Evolutionary conservation across 192 early-diverging fungal species (phyloP).

Genomic region (Physocladia obscura): DNA sequence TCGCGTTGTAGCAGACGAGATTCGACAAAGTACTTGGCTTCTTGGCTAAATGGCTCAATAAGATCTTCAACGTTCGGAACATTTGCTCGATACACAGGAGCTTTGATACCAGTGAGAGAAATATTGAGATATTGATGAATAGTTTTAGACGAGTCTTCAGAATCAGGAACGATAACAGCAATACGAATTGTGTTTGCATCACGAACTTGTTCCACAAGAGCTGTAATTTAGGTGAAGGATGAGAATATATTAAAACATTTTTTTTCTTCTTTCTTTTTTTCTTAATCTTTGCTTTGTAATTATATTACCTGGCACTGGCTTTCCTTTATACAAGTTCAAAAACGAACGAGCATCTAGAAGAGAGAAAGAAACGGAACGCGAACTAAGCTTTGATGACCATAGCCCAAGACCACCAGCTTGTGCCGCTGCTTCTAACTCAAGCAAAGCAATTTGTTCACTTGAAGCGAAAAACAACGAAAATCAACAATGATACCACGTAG

Average conservation of each 20-base stretch:
- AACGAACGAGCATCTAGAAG: slow-evolving; percentile 65
- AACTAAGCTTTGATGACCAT: slow-evolving; percentile 60
- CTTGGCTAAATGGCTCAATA: slow-evolving; percentile 88
- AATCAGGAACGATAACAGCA: slow-evolving; percentile 59
- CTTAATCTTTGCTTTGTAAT: no score
- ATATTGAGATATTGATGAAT: slow-evolving; percentile 74
- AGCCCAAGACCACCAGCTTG: slow-evolving; percentile 70
- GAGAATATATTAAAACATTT: no score
- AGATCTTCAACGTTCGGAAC: slow-evolving; percentile 68
- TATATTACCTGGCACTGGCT: slow-evolving; percentile 68
- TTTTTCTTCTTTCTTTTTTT: no score
- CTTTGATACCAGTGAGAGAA: slow-evolving; percentile 80
- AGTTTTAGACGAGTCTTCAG: slow-evolving; percentile 10
- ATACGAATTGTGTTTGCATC: slow-evolving; percentile 85
- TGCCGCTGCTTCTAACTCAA: slow-evolving; percentile 72
- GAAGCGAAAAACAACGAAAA: not conserved
- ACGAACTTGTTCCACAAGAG: slow-evolving; percentile 92
- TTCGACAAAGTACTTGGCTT: slow-evolving; percentile 92
- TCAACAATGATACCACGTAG: not conserved
- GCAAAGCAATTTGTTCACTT: slow-evolving; percentile 52
- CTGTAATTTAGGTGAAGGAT: no score
- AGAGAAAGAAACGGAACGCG: slow-evolving; percentile 15
- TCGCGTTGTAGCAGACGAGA: slow-evolving; percentile 85
- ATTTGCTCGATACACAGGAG: slow-evolving; percentile 75
- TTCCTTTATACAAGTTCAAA: slow-evolving; percentile 76